Base-by-base conservation (phyloP, 176 grass and related monocot species). In the Aegilops umbellulata region DNA sequence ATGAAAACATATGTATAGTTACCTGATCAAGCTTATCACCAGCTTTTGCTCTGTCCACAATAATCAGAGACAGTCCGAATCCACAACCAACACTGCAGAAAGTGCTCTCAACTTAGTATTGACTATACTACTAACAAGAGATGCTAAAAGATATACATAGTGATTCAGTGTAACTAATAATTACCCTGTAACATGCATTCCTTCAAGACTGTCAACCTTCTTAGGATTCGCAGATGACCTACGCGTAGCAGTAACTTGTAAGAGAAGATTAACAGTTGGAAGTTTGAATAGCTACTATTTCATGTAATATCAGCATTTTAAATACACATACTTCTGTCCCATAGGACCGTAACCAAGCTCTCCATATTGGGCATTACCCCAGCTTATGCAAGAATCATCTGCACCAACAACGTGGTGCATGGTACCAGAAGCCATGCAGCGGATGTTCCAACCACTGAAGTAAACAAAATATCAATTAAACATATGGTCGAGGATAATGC, bases 221-320 rank as follows among this genome's bases (percentile, higher is more conserved):
- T 99, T 99, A n/a, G 97, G 94, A 90, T 99, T 99, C 61, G 92
- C 94, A 88, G 97, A 99, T 77, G 97, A 99, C 83, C 97, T 99
- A 82, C 12, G 31, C 32, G 60, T 14, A 84, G 2, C 8, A 78
- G 55, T 55, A 22, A 36, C 7, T 47, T 19, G 24, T 31, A 9
- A 83, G 53, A 74, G 6, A 62, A 20, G 11, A 4, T 32, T 44
- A 75, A 14, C 24, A 30, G 27, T 39, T 75, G 10, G 80, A 64
- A n/a, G n/a, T 69, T 82, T 51, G 30, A 24, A 38, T 77, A 61
- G 41, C 38, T 63, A 70, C 65, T 63, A 64, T 27, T 71, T 36
- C 60, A 70, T 24, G 80, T 67, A 77, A 65, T 16, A 70, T 38
- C n/a, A 75, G 76, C 22, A 14, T 62, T 60, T 74, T 53, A 62